These are phyloP conservation scores for Pichia sporocuriosa DNA, from an alignment of 805 yeast species.

Conservation along the genomic window DNA sequence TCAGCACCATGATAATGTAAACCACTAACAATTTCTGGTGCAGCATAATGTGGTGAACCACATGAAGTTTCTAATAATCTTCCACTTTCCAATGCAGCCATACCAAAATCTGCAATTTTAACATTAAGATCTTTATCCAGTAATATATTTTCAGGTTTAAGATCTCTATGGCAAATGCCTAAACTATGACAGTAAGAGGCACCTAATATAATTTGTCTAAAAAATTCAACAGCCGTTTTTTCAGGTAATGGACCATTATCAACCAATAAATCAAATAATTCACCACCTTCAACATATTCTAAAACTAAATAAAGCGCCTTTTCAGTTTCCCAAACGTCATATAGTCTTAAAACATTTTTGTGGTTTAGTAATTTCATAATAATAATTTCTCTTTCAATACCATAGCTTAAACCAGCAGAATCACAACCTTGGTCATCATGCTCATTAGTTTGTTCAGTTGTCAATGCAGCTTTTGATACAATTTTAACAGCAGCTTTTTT, in stretches of 20 bases:
- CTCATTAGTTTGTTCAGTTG: slow-evolving; percentile 10
- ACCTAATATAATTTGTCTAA: slow-evolving; percentile 64
- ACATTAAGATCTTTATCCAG: slow-evolving; percentile 81
- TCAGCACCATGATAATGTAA: slow-evolving; percentile 94
- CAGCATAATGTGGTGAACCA: slow-evolving; percentile 98
- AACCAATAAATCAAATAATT: slow-evolving; percentile 84
- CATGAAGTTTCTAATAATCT: slow-evolving; percentile 87
- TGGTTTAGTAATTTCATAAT: slow-evolving; percentile 78
- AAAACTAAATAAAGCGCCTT: slow-evolving; percentile 77
- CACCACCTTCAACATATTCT: slow-evolving; percentile 97
- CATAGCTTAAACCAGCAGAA: slow-evolving; percentile 62
- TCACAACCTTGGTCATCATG: slow-evolving; percentile 36
- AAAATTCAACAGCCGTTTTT: slow-evolving; percentile 82
- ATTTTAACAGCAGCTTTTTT: slow-evolving; percentile 95
- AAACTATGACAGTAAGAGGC: slow-evolving; percentile 57
- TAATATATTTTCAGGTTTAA: slow-evolving; percentile 72
- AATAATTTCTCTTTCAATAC: slow-evolving; percentile 81
- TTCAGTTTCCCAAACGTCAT: slow-evolving; percentile 85
- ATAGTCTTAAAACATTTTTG: slow-evolving; percentile 69
- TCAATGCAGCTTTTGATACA: slow-evolving; percentile 75
- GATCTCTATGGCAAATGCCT: slow-evolving; percentile 71
- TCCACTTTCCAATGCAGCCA: slow-evolving; percentile 91
- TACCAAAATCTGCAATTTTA: slow-evolving; percentile 97
- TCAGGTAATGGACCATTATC: slow-evolving; percentile 86
- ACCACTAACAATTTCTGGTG: slow-evolving; percentile 97